Conservation (phyloP, 768 basidiomycete genomes). For the Hygrocybe punicea region DNA sequence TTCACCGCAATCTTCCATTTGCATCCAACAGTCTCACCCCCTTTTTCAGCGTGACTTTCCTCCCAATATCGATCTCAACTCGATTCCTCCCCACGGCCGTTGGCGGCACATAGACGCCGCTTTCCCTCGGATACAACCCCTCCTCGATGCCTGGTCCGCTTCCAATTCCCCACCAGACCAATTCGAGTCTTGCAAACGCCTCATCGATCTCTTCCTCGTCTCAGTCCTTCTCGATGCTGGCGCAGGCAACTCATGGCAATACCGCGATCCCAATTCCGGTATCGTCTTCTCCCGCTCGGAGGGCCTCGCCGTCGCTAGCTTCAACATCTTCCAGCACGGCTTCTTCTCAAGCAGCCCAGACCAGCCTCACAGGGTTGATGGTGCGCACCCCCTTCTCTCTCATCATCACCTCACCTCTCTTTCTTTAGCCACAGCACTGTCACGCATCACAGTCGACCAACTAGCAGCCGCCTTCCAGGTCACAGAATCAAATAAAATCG, state of each 20-base stretch:
- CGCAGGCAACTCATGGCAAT: slow-evolving; percentile 81
- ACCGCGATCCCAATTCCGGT: slow-evolving; percentile 56
- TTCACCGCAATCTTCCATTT: background rate
- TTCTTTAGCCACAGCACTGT: slow-evolving; percentile 63
- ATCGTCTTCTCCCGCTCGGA: slow-evolving; percentile 62
- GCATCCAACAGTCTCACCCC: slow-evolving; percentile 7
- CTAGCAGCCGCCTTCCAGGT: slow-evolving; percentile 79
- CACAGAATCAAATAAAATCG: slow-evolving; percentile 72
- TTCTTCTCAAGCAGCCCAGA: slow-evolving; percentile 66
- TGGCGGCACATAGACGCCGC: slow-evolving; percentile 87
- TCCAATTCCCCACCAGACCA: slow-evolving; percentile 40
- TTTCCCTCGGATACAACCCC: slow-evolving; percentile 55
- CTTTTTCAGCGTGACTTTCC: slow-evolving; percentile 71
- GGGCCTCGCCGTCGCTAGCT: slow-evolving; percentile 85
- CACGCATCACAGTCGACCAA: slow-evolving; percentile 54
- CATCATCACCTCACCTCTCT: background rate
- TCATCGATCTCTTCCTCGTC: slow-evolving; percentile 86
- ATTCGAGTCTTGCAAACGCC: slow-evolving; percentile 63
- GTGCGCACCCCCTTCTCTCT: slow-evolving; percentile 39
- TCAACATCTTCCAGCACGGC: slow-evolving; percentile 84
- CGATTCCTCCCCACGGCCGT: slow-evolving; percentile 86
- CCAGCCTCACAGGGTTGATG: slow-evolving; percentile 75
- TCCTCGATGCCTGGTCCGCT: slow-evolving; percentile 55
- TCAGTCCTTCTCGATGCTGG: slow-evolving; percentile 95
- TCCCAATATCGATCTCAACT: slow-evolving; percentile 51